Percentiles rank a stretch among this genome's conserved stretches.
phyloP scores from a whole-genome alignment of 2,329 filamentous ascomycete genomes.

The Dactylellina leptospora region DNA sequence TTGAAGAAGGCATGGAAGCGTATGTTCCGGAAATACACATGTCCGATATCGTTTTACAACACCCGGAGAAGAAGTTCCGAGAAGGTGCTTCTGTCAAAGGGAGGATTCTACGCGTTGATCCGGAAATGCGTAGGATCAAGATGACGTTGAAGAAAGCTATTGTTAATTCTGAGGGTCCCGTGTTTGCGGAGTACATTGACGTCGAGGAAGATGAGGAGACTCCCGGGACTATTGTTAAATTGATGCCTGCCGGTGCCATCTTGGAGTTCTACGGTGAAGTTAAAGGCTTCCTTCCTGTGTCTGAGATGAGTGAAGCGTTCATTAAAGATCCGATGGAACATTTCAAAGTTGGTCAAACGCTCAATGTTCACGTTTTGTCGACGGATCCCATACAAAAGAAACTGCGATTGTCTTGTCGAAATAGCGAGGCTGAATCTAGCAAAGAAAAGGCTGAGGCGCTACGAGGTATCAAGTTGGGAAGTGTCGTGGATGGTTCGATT shows the following conservation, averaged over 20 bases:
- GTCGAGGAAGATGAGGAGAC: conserved; percentile 78
- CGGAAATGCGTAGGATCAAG: conserved; percentile 78
- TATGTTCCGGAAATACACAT: conserved; percentile 88
- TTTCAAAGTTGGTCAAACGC: conserved; percentile 88
- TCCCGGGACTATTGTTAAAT: conserved; percentile 84
- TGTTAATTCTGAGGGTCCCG: conserved; percentile 84
- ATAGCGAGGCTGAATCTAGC: conserved; percentile 79
- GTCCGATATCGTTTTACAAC: conserved; percentile 84
- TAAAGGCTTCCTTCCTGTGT: conserved; percentile 86
- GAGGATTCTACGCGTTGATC: conserved; percentile 81
- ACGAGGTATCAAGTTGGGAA: conserved; percentile 75
- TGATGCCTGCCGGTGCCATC: conserved; percentile 80
- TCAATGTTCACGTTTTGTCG: conserved; percentile 86
- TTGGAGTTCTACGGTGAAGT: conserved; percentile 91
- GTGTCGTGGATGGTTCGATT: conserved; percentile 79
- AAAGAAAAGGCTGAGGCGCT: conserved; percentile 68
- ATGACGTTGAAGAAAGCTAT: conserved; percentile 94
- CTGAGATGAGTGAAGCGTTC: conserved; percentile 97
- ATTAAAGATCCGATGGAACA: conserved; percentile 89
- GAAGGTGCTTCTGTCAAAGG: conserved; percentile 85
- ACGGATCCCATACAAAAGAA: conserved; percentile 76
- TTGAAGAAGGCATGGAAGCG: conserved; percentile 88
- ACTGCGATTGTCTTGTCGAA: conserved; percentile 90
- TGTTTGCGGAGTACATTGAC: conserved; percentile 79
- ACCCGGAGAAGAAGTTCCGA: conserved; percentile 95